Percentiles rank a stretch among this genome's conserved stretches.
Conservation (phyloP, 2,329 filamentous ascomycete genomes). For the Trichoderma hamatum region DNA sequence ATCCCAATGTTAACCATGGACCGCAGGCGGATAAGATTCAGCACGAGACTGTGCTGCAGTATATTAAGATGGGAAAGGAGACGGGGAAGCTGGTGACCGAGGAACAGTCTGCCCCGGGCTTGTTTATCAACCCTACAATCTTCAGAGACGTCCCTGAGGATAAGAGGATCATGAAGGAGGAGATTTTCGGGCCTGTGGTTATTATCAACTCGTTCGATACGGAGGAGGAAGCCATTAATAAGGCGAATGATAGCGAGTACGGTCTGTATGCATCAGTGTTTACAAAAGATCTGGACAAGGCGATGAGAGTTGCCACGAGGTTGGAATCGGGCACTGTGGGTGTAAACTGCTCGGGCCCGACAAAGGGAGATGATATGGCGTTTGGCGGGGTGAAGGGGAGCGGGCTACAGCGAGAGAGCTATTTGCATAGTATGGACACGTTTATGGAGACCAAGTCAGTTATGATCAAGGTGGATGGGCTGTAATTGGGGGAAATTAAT, state of each 20-base stretch:
- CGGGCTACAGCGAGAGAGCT: background rate
- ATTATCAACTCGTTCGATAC: conserved; percentile 35
- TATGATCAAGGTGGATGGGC: background rate
- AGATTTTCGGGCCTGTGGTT: conserved; percentile 39
- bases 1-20: conserved; percentile 64
- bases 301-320: conserved; percentile 47
- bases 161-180: conserved; percentile 37
- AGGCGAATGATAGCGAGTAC: conserved; percentile 50
- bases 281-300: conserved; percentile 52
- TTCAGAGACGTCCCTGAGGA: conserved; percentile 36
- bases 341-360: conserved; percentile 40
- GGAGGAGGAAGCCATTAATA: conserved; percentile 33
- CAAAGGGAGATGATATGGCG: conserved; percentile 32
- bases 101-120: conserved; percentile 34
- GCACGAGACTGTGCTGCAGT: conserved; percentile 65
- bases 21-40: conserved; percentile 67
- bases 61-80: conserved; percentile 65
- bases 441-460: conserved; percentile 4
- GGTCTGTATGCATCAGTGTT: conserved; percentile 59
- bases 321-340: conserved; percentile 56
- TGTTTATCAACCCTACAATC: conserved; percentile 36
- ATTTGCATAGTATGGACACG: background rate
- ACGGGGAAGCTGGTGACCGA: conserved; percentile 59
- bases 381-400: conserved; percentile 34
- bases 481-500: background rate